Evolutionary conservation across 441 rosid genomes (phyloP).

Genomic region (Capsella rubella): DNA sequence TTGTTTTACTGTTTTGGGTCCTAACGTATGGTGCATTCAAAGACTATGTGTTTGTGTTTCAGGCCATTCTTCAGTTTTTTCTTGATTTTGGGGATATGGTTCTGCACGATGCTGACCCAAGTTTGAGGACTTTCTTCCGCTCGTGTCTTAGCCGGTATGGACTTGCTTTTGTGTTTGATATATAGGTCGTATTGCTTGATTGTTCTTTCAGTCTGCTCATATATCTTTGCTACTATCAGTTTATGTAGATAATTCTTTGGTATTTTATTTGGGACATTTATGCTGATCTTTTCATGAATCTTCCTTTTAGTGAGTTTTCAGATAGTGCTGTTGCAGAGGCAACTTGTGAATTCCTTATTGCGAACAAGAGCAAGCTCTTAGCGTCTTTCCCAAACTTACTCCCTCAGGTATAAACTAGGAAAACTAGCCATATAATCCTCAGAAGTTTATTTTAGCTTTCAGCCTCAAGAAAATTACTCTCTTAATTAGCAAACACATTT

Average conservation of each 20-base stretch:
- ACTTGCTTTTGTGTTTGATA: conserved; percentile 15
- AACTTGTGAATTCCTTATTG: conserved; percentile 82
- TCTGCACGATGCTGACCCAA: conserved; percentile 94
- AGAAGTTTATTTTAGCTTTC: conserved; percentile 20
- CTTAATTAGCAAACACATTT: background rate
- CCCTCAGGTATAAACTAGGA: conserved; percentile 69
- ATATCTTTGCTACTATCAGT: conserved; percentile 4
- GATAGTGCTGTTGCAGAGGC: conserved; percentile 92
- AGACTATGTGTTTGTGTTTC: background rate
- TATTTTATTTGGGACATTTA: conserved; percentile 28
- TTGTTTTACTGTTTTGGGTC: background rate
- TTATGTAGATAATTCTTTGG: conserved; percentile 6
- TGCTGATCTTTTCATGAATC: conserved; percentile 48
- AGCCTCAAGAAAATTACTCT: background rate
- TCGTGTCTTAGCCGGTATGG: conserved; percentile 93
- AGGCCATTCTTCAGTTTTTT: conserved; percentile 90
- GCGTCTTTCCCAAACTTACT: conserved; percentile 72
- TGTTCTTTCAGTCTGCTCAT: conserved; percentile 17
- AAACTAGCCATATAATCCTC: conserved; percentile 20
- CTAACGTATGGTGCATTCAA: conserved; percentile 10
- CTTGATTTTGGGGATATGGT: conserved; percentile 93
- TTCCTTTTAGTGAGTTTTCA: conserved; percentile 86
- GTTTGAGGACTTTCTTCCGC: conserved; percentile 76
- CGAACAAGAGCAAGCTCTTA: conserved; percentile 71
- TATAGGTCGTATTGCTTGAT: background rate